Evolutionary conservation across 164 flowering plant species (phyloP), one percentile per base, ranked within the genome.

Genomic region (Stephania yunnanensis): DNA sequence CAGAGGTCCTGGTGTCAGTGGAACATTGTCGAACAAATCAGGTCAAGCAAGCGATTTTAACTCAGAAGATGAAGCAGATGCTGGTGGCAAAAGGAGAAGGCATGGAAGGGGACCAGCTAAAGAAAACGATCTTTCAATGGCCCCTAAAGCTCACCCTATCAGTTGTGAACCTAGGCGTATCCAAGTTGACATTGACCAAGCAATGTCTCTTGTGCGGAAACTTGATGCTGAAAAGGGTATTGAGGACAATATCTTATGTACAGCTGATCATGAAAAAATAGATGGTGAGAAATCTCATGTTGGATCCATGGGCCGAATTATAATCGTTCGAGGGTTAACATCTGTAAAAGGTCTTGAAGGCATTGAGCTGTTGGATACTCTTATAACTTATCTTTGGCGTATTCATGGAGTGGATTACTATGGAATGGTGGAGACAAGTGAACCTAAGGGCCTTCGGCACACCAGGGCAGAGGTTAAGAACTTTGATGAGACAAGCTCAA

Each of bases 331-430:
- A 44, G 98, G 99, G 31, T 82, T 87, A 76, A 90, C 89, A 10
- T 83, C 98, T 76, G 95, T 94, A 42, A 94, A 90, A 83, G 99
- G 99, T 50, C 87, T 96, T 7, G 99, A 96, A 80, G 99, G 98
- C 15, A 77, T 89, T 79, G 99, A 96, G 81, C 85, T 96, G 45
- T 83, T 96, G 70, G 99, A 96, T 76, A 91, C 97, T 10, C 86
- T 96, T 25, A 63, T 92, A 7, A 94, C 99, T 13, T 96, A 92
- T 81, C 91, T 96, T 20, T 96, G 97, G 97, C 95, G 98, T 42
- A 82, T 96, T 67, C 99, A 96, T 86, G 95, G 98, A 36, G 73
- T 94, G 73, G 98, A 96, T 83, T 96, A 94, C 80, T 96, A 96
- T 87, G 99, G 99, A 44, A 82, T 89, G 92, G 64, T 75, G 79